Base-by-base conservation (phyloP, 2,329 filamentous ascomycete genomes). In the Teratosphaeria gauchensis region DNA sequence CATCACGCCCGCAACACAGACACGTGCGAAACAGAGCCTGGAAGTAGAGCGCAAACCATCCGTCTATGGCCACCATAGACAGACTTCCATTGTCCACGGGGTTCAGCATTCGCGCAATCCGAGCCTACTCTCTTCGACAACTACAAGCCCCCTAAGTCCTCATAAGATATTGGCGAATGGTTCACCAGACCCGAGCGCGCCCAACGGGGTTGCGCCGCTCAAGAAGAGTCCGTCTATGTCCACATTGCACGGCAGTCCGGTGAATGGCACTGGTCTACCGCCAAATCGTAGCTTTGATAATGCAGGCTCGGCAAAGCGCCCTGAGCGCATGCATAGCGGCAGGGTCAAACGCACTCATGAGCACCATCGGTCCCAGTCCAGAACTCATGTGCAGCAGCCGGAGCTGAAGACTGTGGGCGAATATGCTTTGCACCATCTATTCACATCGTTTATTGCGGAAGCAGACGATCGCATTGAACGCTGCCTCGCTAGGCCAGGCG, bases 21-120 rank as follows among this genome's bases (percentile, higher is more conserved):
- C 67, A 65, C 74, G 62, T 68, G 72, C 71, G 54, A 69, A 73
- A 66, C 66, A 68, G 57, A 72, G 70, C 57, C 38, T 68, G 6
- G 71, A 73, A 21, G 63, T 71, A 28, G 79, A 82, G 63, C 75
- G 80, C 62, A 80, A 79, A 62, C 72, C 78, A 9, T 81, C 79
- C 28, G 72, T 75, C 60, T 87, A 97, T 79, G 90, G 89, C 60
- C 92, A 99, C 73, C 91, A 97, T 75, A 87, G 94, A 58, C 91
- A 99, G 77, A 95, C 92, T 0, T 97, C 92, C 54, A 96, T 97
- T 67, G 92, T 97, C 59, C 90, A 97, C 84, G 92, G 94, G 69
- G 86, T 95, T 65, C 92, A 96, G 73, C 94, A 99, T 75, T 88
- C 83, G 58, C 78, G 92, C 75, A 95, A 95, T 81, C 88, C 91